These are phyloP conservation scores for Tanozyma kutaoensis DNA, from an alignment of 805 yeast genomes.

Conservation along the genomic window DNA sequence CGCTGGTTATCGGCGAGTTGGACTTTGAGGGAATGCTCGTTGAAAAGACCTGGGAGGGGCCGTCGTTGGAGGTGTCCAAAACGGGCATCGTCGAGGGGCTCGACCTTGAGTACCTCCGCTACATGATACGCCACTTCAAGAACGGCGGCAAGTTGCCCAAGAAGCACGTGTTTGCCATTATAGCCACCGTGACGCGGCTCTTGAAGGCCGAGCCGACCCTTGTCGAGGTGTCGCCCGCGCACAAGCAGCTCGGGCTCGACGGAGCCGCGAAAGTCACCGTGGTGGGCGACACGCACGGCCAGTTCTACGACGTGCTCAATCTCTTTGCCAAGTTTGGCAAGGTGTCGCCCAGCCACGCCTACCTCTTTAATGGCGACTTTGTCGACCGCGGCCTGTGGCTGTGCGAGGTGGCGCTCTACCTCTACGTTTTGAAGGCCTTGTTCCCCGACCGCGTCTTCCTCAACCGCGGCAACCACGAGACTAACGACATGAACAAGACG, in stretches of 20 bases:
- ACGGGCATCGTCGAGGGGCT: constrained; percentile 22
- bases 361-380: constrained; percentile 91
- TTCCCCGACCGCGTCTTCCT: constrained; percentile 60
- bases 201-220: constrained; percentile 58
- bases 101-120: constrained; percentile 42
- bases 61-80: constrained; percentile 28
- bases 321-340: constrained; percentile 64
- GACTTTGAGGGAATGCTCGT: constrained; percentile 34
- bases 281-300: constrained; percentile 98
- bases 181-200: constrained; percentile 55
- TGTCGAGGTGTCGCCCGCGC: constrained; percentile 48
- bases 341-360: constrained; percentile 54
- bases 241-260: constrained; percentile 11
- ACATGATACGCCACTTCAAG: constrained; percentile 60
- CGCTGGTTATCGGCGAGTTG: constrained; percentile 30
- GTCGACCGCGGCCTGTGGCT: constrained; percentile 99
- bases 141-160: constrained; percentile 66
- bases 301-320: constrained; percentile 78
- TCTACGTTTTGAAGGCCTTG: constrained; percentile 64
- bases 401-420: constrained; percentile 80
- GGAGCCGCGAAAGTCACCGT: constrained; percentile 50
- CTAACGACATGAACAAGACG: constrained; percentile 90
- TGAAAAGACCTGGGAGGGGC: constrained; percentile 52
- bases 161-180: constrained; percentile 70
- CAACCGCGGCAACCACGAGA: constrained; percentile 95